Conservation (phyloP, 192 early-diverging fungal genomes). For the Endogone sp. region DNA sequence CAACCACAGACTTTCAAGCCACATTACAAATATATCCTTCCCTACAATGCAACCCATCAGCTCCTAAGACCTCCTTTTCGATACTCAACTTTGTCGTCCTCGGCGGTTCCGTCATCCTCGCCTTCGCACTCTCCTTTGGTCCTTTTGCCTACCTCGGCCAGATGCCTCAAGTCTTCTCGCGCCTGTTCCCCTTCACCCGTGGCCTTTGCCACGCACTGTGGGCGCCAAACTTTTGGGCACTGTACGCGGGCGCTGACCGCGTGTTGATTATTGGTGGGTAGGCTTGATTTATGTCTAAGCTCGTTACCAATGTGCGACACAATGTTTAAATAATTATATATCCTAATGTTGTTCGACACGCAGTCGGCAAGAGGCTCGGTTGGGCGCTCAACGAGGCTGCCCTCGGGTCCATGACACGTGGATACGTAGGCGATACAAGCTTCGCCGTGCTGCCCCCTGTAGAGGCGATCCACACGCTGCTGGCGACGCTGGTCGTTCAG, state of each 20-base stretch:
- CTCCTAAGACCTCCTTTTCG: constrained; percentile 15
- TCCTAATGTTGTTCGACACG: background rate
- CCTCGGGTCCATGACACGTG: constrained; percentile 72
- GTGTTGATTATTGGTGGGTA: constrained; percentile 50
- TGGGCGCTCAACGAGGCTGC: constrained; percentile 40
- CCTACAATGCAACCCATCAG: background rate
- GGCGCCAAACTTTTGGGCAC: constrained; percentile 97
- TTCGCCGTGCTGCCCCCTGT: constrained; percentile 81
- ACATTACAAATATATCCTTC: too few species aligned
- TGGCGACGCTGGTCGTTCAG: constrained; percentile 70
- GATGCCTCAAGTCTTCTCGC: constrained; percentile 67
- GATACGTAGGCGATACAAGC: constrained; percentile 82
- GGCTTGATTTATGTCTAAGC: background rate
- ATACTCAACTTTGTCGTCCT: constrained; percentile 49
- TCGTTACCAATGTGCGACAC: too few species aligned
- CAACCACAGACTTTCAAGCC: too few species aligned
- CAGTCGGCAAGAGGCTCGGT: constrained; percentile 31
- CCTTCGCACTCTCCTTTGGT: constrained; percentile 79
- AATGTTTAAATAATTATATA: constrained; percentile 2
- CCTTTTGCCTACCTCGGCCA: constrained; percentile 75
- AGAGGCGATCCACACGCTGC: constrained; percentile 62
- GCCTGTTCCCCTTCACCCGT: constrained; percentile 96
- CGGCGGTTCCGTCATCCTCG: constrained; percentile 55
- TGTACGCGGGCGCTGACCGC: constrained; percentile 83
- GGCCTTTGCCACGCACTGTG: constrained; percentile 95